phyloP scores from a whole-genome alignment of 495 filamentous ascomycete species.

The Talaromyces thailandensis region DNA sequence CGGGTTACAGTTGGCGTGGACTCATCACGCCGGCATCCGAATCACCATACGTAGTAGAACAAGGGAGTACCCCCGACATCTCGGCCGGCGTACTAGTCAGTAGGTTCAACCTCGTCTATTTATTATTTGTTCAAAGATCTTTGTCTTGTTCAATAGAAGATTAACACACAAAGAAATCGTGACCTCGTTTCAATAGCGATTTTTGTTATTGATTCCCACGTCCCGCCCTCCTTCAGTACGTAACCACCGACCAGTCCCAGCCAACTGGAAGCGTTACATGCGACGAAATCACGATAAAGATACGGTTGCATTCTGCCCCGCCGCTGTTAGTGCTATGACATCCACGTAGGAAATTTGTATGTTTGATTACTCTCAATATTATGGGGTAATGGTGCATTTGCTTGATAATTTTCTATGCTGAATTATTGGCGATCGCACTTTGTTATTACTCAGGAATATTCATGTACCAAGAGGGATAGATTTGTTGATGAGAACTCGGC shows the following conservation, averaged over 20 bases:
- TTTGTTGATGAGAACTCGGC: background rate
- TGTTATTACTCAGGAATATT: background rate
- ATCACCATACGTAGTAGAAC: background rate
- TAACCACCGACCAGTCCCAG: background rate
- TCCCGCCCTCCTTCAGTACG: background rate
- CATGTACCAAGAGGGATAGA: background rate
- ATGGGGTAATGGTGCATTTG: background rate
- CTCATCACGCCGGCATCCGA: background rate
- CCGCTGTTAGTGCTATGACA: background rate
- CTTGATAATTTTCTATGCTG: background rate
- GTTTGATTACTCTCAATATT: background rate
- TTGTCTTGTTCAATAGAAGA: background rate
- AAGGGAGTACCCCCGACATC: background rate
- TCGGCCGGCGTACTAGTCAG: background rate
- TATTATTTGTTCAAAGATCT: background rate
- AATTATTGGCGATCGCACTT: background rate
- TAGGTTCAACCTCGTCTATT: background rate
- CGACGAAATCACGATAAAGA: background rate
- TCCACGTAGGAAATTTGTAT: background rate
- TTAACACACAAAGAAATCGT: background rate
- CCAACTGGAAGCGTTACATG: background rate
- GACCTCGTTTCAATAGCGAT: background rate
- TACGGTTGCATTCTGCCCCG: constrained; percentile 3
- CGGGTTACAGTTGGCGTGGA: background rate
- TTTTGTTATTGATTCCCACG: background rate